phyloP scores from a whole-genome alignment of 2,329 filamentous ascomycete genomes.

The Xylariaceae sp. region DNA sequence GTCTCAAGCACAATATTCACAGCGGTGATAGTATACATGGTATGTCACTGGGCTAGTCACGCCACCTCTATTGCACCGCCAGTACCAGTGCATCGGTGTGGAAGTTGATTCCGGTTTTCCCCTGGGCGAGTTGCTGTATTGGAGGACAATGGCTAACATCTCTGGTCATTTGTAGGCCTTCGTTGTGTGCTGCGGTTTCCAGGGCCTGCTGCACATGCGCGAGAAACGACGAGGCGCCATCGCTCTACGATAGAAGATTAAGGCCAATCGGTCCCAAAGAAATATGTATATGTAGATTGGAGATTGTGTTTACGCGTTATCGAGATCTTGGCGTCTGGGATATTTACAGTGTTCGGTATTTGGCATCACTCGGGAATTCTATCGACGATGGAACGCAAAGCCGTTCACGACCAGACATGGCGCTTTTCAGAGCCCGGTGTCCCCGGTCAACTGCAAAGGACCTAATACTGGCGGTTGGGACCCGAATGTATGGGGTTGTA shows the following conservation, averaged over 20 bases:
- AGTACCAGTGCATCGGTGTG: background rate
- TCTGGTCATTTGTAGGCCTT: conserved; percentile 56
- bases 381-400: conserved; percentile 1
- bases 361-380: background rate
- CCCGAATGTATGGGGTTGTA: conserved; percentile 2
- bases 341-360: background rate
- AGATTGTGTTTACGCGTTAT: background rate
- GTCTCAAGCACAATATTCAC: conserved; percentile 83
- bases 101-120: background rate
- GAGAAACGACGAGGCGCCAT: conserved; percentile 81
- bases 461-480: background rate
- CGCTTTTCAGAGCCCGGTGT: background rate
- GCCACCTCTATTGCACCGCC: background rate
- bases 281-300: conserved; percentile 9
- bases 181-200: conserved; percentile 84
- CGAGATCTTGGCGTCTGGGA: background rate
- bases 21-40: conserved; percentile 81
- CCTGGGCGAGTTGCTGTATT: background rate
- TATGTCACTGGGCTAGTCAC: conserved; percentile 38
- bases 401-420: background rate
- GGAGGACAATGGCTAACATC: background rate
- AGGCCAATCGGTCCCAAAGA: conserved; percentile 3
- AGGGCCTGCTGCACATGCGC: conserved; percentile 79
- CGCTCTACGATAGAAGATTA: conserved; percentile 48
- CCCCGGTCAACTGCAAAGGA: background rate